phyloP scores from a whole-genome alignment of 2,329 filamentous ascomycete species.

The Penicillium aurantiogriseum region DNA sequence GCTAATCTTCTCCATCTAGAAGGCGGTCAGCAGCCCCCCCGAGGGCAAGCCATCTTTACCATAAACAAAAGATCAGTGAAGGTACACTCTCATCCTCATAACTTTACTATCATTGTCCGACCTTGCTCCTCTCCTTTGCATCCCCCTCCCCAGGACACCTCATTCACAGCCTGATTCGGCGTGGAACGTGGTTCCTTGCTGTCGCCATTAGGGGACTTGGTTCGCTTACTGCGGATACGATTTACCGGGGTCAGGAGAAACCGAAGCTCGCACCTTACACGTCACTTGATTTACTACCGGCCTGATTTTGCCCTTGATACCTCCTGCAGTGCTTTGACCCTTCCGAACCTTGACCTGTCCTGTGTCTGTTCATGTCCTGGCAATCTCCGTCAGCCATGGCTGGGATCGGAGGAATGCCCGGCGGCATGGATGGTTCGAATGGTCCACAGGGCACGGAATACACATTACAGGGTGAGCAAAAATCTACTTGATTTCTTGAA shows the following conservation, averaged over 20 bases:
- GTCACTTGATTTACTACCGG: slow-evolving; percentile 1
- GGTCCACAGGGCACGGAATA: slow-evolving; percentile 66
- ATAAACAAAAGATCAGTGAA: slow-evolving; percentile 26
- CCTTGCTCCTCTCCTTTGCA: slow-evolving; percentile 7
- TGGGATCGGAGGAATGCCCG: slow-evolving; percentile 54
- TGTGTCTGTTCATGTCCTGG: slow-evolving; percentile 60
- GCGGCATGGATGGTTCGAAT: slow-evolving; percentile 45
- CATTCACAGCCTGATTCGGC: slow-evolving; percentile 11
- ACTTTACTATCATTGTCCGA: slow-evolving; percentile 13
- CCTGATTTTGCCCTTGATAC: not conserved
- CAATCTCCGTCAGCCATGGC: slow-evolving; percentile 65
- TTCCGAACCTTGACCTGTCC: not conserved
- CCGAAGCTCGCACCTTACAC: slow-evolving; percentile 15
- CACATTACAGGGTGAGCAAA: slow-evolving; percentile 63
- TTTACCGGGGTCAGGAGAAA: slow-evolving; percentile 26
- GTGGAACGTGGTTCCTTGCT: slow-evolving; percentile 20
- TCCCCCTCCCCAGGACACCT: not conserved
- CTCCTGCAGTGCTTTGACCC: not conserved
- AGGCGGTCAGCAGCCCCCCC: slow-evolving; percentile 21
- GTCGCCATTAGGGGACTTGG: slow-evolving; percentile 18
- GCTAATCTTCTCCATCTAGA: slow-evolving; percentile 6
- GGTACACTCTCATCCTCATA: slow-evolving; percentile 13
- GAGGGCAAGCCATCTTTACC: slow-evolving; percentile 16
- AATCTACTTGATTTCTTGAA: not conserved
- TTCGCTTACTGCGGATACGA: slow-evolving; percentile 22